phyloP scores from a whole-genome alignment of 73 alveolate species.

The Durusdinium trenchii region DNA sequence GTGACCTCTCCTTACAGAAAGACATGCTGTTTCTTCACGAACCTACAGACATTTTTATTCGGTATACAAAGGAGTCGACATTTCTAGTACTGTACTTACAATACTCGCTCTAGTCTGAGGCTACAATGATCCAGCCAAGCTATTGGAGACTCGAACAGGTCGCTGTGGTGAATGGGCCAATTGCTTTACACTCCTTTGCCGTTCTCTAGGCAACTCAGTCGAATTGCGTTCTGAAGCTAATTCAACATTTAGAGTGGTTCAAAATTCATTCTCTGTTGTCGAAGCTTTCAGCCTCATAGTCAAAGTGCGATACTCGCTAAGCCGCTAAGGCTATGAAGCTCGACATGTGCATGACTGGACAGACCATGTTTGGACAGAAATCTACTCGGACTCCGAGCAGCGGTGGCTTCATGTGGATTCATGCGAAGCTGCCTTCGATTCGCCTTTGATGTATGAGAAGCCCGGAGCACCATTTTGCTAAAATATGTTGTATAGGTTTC shows the following conservation, averaged over 20 bases:
- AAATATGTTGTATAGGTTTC: too few species aligned
- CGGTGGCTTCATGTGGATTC: constrained; percentile 99
- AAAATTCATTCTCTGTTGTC: not conserved
- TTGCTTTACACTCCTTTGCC: constrained; percentile 97
- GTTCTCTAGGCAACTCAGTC: constrained; percentile 96
- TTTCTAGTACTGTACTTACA: not conserved
- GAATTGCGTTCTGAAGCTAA: not conserved
- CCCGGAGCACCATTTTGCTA: not conserved
- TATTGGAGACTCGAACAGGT: constrained; percentile 98
- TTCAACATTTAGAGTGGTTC: not conserved
- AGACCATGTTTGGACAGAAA: constrained; percentile 99
- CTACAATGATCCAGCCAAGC: constrained; percentile 97
- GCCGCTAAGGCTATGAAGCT: constrained; percentile 96
- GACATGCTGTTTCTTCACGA: not conserved
- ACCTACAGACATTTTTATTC: not conserved
- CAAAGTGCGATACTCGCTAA: not conserved
- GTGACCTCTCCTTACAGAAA: not conserved
- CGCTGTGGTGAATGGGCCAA: constrained; percentile 99
- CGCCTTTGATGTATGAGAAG: constrained; percentile 98
- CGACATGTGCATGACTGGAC: constrained; percentile 98
- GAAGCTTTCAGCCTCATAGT: not conserved
- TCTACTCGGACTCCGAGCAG: constrained; percentile 96
- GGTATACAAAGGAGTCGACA: not conserved
- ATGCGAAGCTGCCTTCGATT: constrained; percentile 98
- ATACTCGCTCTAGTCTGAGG: constrained; percentile 78